Conservation (phyloP, 345 rosid genomes). For the Dipteronia dyeriana region DNA sequence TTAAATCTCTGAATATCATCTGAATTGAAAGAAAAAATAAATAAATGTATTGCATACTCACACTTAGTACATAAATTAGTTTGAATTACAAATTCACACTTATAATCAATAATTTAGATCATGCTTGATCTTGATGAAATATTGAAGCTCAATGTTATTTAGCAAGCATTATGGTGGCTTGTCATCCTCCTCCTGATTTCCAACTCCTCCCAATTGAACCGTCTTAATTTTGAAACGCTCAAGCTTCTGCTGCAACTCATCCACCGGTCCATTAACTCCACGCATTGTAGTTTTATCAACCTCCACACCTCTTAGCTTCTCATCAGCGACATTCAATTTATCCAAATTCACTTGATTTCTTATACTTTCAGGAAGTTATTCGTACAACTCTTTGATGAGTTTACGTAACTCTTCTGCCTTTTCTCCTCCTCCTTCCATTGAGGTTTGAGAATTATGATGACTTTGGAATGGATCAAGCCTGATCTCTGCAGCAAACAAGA, state of each 20-base stretch:
- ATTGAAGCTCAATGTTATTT: not conserved
- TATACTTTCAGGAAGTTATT: constrained; percentile 28
- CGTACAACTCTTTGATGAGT: constrained; percentile 23
- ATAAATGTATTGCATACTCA: too few relatives aligned
- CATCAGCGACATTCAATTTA: not conserved
- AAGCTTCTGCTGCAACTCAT: constrained; percentile 24
- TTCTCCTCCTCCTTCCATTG: constrained; percentile 18
- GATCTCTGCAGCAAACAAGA: not conserved
- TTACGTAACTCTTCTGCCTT: constrained; percentile 14
- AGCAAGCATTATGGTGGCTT: not conserved
- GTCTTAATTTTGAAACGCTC: constrained; percentile 37
- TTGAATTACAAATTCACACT: not conserved
- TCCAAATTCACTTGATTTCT: constrained; percentile 23
- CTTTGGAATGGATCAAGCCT: not conserved
- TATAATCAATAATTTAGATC: not conserved
- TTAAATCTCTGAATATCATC: too few relatives aligned
- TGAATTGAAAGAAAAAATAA: not conserved
- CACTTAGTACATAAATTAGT: too few relatives aligned
- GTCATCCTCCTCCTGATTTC: constrained; percentile 15
- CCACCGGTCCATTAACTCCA: not conserved
- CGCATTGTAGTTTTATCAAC: constrained; percentile 9
- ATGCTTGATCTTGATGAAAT: not conserved
- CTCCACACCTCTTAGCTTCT: constrained; percentile 3
- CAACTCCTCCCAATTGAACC: constrained; percentile 19
- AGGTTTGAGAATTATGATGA: not conserved